Evolutionary conservation across 192 early-diverging fungal genomes (phyloP).

Genomic region (Chytriomyces confervae): DNA sequence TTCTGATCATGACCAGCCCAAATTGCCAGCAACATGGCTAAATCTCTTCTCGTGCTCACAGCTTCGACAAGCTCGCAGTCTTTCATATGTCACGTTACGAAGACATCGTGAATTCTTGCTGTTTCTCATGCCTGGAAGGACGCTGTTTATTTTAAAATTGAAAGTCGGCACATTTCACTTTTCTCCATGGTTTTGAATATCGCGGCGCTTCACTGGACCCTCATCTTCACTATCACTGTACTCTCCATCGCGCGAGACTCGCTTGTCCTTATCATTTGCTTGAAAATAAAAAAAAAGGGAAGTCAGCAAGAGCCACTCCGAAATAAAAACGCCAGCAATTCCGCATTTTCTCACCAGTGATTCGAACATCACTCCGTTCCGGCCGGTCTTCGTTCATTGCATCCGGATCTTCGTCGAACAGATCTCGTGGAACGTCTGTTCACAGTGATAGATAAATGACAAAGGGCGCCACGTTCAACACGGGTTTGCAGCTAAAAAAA

Average conservation of each 20-base stretch:
- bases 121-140: too few species aligned
- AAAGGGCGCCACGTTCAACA: not conserved
- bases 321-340: too few species aligned
- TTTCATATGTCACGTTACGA: too few species aligned
- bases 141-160: not conserved
- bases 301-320: too few species aligned
- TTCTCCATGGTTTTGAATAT: conserved; percentile 37
- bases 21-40: too few species aligned
- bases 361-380: conserved; percentile 51
- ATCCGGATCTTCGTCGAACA: conserved; percentile 69
- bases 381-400: conserved; percentile 61
- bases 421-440: conserved; percentile 75
- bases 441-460: not conserved
- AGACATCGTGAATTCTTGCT: too few species aligned
- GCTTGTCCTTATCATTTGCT: conserved; percentile 63
- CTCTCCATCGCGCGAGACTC: conserved; percentile 73
- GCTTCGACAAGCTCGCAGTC: too few species aligned
- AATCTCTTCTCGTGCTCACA: too few species aligned
- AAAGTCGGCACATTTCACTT: not conserved
- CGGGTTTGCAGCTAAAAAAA: not conserved
- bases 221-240: conserved; percentile 82
- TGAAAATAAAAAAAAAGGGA: not conserved
- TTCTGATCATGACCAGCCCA: too few species aligned
- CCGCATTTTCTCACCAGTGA: conserved; percentile 57
- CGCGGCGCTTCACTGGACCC: conserved; percentile 40